Percentiles rank a stretch among this genome's conserved stretches.
Evolutionary conservation across 2,329 filamentous ascomycete genomes (phyloP).

Genomic region (Leptographium galeiforme): DNA sequence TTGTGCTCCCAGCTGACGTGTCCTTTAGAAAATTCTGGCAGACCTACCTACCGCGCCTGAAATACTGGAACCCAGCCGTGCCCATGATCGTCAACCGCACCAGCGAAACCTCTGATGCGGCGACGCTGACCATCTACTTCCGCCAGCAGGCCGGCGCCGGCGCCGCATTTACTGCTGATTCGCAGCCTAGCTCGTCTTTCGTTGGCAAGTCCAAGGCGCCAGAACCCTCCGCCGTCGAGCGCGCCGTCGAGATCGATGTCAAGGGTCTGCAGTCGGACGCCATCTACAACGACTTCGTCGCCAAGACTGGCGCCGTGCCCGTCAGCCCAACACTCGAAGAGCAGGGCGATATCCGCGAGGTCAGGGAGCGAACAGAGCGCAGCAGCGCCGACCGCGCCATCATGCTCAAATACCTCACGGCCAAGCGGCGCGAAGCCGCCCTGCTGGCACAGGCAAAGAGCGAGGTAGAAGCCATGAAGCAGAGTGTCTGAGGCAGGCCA

Average conservation of each 20-base stretch:
- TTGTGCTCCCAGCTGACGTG: neutral
- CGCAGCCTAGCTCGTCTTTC: slow-evolving; percentile 33
- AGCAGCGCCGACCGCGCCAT: slow-evolving; percentile 41
- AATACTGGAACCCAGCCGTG: slow-evolving; percentile 83
- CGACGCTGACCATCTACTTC: slow-evolving; percentile 54
- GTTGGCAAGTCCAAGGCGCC: slow-evolving; percentile 34
- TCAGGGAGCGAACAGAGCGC: slow-evolving; percentile 39
- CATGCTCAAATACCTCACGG: slow-evolving; percentile 37
- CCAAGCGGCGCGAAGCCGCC: slow-evolving; percentile 48
- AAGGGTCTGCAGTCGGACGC: slow-evolving; percentile 44
- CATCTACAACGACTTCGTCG: slow-evolving; percentile 51
- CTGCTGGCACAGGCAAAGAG: slow-evolving; percentile 41
- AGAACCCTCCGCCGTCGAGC: slow-evolving; percentile 33
- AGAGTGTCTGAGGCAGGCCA: slow-evolving; percentile 10
- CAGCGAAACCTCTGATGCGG: slow-evolving; percentile 37
- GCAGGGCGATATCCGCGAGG: slow-evolving; percentile 43
- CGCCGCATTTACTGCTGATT: slow-evolving; percentile 14
- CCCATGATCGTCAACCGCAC: slow-evolving; percentile 71
- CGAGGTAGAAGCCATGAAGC: slow-evolving; percentile 30
- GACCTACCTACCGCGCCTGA: slow-evolving; percentile 67
- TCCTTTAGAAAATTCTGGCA: slow-evolving; percentile 71
- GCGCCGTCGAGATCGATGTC: slow-evolving; percentile 46
- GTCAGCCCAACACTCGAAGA: slow-evolving; percentile 49
- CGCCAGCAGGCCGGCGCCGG: slow-evolving; percentile 18
- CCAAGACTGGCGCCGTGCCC: slow-evolving; percentile 44